Evolutionary conservation across 768 basidiomycete genomes (phyloP).

Genomic region (Panaeolus papilionaceus): DNA sequence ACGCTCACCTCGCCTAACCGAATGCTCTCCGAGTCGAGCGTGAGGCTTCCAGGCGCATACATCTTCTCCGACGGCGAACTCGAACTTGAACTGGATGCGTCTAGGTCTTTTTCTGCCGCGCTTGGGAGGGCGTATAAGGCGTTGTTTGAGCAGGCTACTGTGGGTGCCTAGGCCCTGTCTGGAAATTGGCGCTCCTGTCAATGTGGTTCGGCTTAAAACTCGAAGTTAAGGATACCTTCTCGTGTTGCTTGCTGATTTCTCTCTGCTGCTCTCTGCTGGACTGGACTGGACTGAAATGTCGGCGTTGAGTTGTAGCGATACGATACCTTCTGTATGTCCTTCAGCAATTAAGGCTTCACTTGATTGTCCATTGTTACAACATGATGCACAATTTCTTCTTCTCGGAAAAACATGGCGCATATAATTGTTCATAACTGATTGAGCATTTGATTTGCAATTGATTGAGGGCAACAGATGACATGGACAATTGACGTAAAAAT

Average conservation of each 20-base stretch:
- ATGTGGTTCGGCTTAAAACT: too few relatives aligned
- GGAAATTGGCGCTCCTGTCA: too few relatives aligned
- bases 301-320: too few relatives aligned
- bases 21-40: background rate
- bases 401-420: background rate
- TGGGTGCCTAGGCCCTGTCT: background rate
- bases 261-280: too few relatives aligned
- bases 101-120: background rate
- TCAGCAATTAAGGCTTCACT: too few relatives aligned
- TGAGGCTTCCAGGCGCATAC: background rate
- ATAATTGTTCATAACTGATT: background rate
- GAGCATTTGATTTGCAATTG: background rate
- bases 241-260: too few relatives aligned
- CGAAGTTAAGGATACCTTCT: too few relatives aligned
- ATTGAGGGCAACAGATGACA: background rate
- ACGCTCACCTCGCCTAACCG: background rate
- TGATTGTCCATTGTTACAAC: background rate
- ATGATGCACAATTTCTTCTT: background rate
- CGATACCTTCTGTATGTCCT: too few relatives aligned
- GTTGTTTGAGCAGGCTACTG: constrained; percentile 2
- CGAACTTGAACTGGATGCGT: background rate
- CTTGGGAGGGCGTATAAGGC: background rate
- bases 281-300: too few relatives aligned
- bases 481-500: background rate
- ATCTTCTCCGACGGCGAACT: background rate